Percentiles rank a stretch among this genome's conserved stretches.
These are phyloP conservation scores for Populus pruinosa DNA, from an alignment of 345 rosid species.

Conservation along the genomic window DNA sequence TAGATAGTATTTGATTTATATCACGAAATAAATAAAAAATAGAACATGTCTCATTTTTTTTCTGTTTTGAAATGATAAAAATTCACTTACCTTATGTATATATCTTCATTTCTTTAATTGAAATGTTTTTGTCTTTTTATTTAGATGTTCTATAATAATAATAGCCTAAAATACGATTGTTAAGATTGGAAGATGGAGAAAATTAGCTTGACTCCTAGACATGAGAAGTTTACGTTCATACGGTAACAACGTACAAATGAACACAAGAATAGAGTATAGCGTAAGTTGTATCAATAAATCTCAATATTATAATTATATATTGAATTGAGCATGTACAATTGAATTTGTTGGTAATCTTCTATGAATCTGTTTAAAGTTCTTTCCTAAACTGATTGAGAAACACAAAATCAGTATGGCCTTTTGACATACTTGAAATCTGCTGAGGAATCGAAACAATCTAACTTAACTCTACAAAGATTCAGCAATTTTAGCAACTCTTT, in stretches of 20 bases:
- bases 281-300: not conserved
- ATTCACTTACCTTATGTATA: no score
- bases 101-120: no score
- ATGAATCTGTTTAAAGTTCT: not conserved
- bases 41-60: no score
- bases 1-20: no score
- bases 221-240: no score
- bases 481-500: conserved; percentile 33
- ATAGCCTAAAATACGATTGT: no score
- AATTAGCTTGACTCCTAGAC: no score
- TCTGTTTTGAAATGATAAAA: no score
- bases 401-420: conserved; percentile 5
- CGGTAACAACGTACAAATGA: not conserved
- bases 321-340: not conserved
- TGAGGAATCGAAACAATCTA: conserved; percentile 30
- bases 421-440: conserved; percentile 28
- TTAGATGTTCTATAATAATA: no score
- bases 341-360: not conserved
- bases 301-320: not conserved
- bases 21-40: no score
- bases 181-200: no score
- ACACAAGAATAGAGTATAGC: not conserved
- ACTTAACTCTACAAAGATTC: conserved; percentile 19
- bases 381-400: not conserved
- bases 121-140: no score